Conservation (phyloP, 2,329 filamentous ascomycete species). For the Emericellopsis cladophorae region DNA sequence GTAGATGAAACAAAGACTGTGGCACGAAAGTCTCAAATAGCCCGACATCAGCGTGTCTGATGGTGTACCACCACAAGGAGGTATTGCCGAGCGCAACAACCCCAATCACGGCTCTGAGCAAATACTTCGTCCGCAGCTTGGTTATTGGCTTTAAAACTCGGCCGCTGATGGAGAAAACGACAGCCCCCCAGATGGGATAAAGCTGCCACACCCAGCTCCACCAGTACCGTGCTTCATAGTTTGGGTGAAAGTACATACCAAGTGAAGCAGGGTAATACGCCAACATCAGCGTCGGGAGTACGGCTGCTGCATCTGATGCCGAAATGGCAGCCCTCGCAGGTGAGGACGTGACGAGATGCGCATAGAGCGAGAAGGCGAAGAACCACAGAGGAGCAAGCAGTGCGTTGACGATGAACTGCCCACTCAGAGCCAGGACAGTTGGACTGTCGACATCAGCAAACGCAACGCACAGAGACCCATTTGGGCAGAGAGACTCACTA, state of each 20-base stretch:
- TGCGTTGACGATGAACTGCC: slow-evolving; percentile 11
- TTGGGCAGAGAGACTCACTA: slow-evolving; percentile 9
- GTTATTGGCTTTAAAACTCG: background rate
- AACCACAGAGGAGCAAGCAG: slow-evolving; percentile 10
- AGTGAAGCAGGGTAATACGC: slow-evolving; percentile 9
- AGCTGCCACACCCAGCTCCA: slow-evolving; percentile 19
- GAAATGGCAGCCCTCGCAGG: slow-evolving; percentile 5
- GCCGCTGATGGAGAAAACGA: slow-evolving; percentile 6
- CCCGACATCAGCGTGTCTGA: slow-evolving; percentile 1
- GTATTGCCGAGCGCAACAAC: slow-evolving; percentile 4
- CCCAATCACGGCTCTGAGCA: background rate
- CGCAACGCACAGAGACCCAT: background rate
- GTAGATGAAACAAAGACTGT: slow-evolving; percentile 8
- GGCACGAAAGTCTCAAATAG: slow-evolving; percentile 10
- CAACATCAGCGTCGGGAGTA: slow-evolving; percentile 8
- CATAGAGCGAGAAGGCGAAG: slow-evolving; percentile 7
- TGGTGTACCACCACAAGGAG: slow-evolving; percentile 8
- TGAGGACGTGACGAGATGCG: slow-evolving; percentile 4
- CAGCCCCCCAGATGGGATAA: slow-evolving; percentile 12
- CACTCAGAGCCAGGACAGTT: slow-evolving; percentile 6
- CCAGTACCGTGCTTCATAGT: slow-evolving; percentile 11
- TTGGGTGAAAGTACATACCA: slow-evolving; percentile 8
- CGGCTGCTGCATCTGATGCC: slow-evolving; percentile 3
- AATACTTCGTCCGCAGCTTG: background rate
- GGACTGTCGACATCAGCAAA: slow-evolving; percentile 6